phyloP scores from a whole-genome alignment of 306 rosid species.

The Hylodesmum podocarpum region DNA sequence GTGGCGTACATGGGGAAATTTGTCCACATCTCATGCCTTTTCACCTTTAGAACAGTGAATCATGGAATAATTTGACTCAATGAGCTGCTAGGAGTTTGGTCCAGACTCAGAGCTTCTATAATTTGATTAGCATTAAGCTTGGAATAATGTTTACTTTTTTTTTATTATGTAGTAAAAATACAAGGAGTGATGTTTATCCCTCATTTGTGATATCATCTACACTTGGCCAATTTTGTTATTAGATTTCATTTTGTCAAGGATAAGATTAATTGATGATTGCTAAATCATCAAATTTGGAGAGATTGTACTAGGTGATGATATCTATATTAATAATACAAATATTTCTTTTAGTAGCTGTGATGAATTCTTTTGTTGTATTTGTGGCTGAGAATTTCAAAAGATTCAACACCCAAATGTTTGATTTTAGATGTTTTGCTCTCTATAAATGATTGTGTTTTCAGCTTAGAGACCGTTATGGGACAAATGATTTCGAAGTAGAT shows the following conservation, averaged over 20 bases:
- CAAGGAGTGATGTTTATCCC: background rate
- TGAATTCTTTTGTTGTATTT: background rate
- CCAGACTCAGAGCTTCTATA: background rate
- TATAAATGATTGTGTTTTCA: no score
- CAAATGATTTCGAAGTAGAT: no score
- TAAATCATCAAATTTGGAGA: background rate
- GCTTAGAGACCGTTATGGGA: background rate
- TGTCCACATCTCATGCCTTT: background rate
- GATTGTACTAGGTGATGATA: background rate
- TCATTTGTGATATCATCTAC: no score
- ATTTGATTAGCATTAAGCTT: background rate
- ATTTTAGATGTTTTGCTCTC: no score
- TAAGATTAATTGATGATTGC: background rate
- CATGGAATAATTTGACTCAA: constrained; percentile 13
- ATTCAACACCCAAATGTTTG: no score
- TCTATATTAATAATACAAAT: background rate
- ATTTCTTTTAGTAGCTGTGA: background rate
- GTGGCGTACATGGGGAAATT: background rate
- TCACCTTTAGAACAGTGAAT: background rate
- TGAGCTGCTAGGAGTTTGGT: background rate
- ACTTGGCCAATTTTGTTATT: background rate
- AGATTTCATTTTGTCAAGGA: background rate
- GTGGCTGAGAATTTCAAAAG: background rate
- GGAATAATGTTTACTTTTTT: background rate
- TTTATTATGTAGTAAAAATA: background rate